Evolutionary conservation across 2,329 filamentous ascomycete species (phyloP).

Genomic region (Colletotrichum tabaci): DNA sequence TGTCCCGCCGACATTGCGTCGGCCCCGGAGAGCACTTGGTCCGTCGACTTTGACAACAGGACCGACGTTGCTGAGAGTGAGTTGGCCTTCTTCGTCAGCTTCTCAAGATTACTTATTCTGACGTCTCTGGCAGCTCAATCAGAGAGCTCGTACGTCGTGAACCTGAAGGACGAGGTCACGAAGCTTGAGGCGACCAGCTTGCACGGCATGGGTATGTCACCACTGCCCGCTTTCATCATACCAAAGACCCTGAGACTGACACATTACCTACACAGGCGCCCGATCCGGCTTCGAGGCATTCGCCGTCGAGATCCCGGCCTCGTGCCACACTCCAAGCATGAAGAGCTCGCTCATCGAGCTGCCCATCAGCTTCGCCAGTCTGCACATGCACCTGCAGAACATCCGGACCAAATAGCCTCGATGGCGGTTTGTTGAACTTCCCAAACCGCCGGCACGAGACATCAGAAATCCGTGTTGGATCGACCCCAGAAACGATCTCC

Average conservation of each 20-base stretch:
- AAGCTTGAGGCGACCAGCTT: conserved; percentile 34
- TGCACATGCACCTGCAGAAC: conserved; percentile 38
- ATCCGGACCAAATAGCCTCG: conserved; percentile 39
- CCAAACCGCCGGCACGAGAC: conserved; percentile 40
- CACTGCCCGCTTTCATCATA: no score
- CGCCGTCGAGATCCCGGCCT: conserved; percentile 34
- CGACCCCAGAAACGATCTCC: conserved; percentile 10
- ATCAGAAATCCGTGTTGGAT: conserved; percentile 33
- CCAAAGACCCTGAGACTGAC: not conserved
- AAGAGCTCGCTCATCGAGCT: conserved; percentile 30
- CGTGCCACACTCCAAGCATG: conserved; percentile 25
- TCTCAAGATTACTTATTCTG: not conserved
- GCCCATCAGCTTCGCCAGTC: conserved; percentile 38
- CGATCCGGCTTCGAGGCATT: conserved; percentile 28
- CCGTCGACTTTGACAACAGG: conserved; percentile 34
- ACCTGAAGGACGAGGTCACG: conserved; percentile 19
- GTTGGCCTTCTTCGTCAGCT: not conserved
- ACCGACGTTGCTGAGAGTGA: conserved; percentile 39
- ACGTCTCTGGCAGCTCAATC: conserved; percentile 14
- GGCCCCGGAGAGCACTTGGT: conserved; percentile 29
- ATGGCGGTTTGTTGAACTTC: conserved; percentile 29
- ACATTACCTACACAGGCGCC: not conserved
- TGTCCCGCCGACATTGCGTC: conserved; percentile 28
- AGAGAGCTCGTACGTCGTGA: conserved; percentile 36
- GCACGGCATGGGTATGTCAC: conserved; percentile 23